These are phyloP conservation scores for Collybia nuda DNA, from an alignment of 768 basidiomycete species.

Conservation along the genomic window DNA sequence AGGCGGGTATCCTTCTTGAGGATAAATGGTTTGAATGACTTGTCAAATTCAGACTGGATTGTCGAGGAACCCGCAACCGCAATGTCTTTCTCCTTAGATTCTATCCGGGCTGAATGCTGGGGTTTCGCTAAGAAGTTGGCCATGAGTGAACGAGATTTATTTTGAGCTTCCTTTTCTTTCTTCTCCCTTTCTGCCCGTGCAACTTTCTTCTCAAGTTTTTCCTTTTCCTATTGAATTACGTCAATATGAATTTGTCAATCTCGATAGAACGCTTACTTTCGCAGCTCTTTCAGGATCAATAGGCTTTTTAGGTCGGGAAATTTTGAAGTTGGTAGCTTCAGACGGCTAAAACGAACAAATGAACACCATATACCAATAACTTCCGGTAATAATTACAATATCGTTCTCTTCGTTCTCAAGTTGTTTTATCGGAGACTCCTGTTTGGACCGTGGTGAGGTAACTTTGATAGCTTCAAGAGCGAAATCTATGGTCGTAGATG, in stretches of 20 bases:
- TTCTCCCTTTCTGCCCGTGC: conserved; percentile 72
- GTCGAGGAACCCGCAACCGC: conserved; percentile 36
- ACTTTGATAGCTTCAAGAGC: conserved; percentile 20
- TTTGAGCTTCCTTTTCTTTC: conserved; percentile 67
- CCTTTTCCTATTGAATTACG: conserved; percentile 57
- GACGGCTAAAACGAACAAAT: neutral
- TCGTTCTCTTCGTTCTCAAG: conserved; percentile 43
- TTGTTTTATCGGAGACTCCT: conserved; percentile 33
- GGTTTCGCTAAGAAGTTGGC: conserved; percentile 76
- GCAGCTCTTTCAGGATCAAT: conserved; percentile 57
- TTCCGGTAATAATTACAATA: conserved; percentile 25
- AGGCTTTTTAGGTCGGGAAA: conserved; percentile 47
- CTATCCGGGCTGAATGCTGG: conserved; percentile 25
- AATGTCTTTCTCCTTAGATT: conserved; percentile 21
- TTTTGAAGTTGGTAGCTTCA: conserved; percentile 15
- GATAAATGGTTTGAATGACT: conserved; percentile 75
- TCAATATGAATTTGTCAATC: neutral
- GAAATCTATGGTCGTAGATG: conserved; percentile 16
- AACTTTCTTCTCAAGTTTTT: conserved; percentile 63
- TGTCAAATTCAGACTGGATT: conserved; percentile 64
- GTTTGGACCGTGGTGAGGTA: conserved; percentile 21
- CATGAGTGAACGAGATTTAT: conserved; percentile 76
- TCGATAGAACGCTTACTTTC: conserved; percentile 40
- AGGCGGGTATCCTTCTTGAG: conserved; percentile 72
- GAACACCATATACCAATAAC: neutral